These are phyloP conservation scores for Lactifluus hygrophoroides DNA, from an alignment of 768 basidiomycete species.

Conservation along the genomic window DNA sequence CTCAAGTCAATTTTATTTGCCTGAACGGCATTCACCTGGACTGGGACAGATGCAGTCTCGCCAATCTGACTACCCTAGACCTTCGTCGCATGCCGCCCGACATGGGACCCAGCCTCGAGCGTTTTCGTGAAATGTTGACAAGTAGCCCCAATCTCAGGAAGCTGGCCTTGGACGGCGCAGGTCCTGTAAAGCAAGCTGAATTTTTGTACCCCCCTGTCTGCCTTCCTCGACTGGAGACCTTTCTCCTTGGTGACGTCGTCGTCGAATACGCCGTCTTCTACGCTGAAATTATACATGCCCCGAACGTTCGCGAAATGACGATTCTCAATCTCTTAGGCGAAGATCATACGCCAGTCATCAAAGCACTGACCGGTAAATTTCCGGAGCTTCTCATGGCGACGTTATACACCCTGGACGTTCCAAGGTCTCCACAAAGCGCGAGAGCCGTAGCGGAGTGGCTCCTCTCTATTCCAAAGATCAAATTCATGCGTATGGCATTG, in stretches of 20 bases:
- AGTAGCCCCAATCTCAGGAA: conserved; percentile 37
- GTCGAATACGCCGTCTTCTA: conserved; percentile 40
- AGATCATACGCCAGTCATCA: conserved; percentile 44
- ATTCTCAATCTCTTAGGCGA: conserved; percentile 44
- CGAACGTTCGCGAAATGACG: conserved; percentile 48
- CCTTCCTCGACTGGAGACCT: conserved; percentile 41
- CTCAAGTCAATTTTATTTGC: conserved; percentile 41
- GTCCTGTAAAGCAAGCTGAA: conserved; percentile 33
- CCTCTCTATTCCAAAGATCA: conserved; percentile 47
- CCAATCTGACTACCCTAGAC: conserved; percentile 56
- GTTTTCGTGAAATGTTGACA: conserved; percentile 46
- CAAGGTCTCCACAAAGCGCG: conserved; percentile 23
- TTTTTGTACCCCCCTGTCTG: conserved; percentile 31
- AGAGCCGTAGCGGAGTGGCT: conserved; percentile 41
- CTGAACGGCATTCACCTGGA: conserved; percentile 55
- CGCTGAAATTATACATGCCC: conserved; percentile 44
- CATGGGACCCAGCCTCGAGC: conserved; percentile 38
- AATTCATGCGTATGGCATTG: conserved; percentile 19
- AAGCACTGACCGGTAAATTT: conserved; percentile 38
- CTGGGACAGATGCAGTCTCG: conserved; percentile 41
- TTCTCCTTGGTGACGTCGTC: conserved; percentile 52
- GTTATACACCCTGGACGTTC: conserved; percentile 38
- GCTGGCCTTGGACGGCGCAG: conserved; percentile 55
- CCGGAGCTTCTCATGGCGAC: conserved; percentile 48
- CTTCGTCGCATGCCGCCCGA: conserved; percentile 51